These are phyloP conservation scores for Colletotrichum liriopes DNA, from an alignment of 2,329 filamentous ascomycete species.

Conservation along the genomic window DNA sequence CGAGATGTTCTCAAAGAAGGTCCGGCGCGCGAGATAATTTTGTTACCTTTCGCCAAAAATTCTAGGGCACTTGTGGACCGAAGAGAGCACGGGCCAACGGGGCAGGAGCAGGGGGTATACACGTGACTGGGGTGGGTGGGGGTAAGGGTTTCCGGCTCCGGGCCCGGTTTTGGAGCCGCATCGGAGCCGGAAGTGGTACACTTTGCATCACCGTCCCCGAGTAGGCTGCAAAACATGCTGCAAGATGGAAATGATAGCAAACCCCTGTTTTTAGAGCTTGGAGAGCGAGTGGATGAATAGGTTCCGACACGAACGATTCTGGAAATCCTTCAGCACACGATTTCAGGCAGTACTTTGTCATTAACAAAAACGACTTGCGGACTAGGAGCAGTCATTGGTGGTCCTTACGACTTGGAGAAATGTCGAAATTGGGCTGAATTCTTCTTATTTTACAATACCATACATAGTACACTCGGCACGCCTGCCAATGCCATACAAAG, in stretches of 20 bases:
- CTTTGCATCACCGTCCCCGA: neutral
- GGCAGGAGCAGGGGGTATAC: neutral
- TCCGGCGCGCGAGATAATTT: conserved; percentile 15
- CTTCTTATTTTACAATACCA: conserved; percentile 40
- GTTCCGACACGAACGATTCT: neutral
- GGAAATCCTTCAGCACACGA: neutral
- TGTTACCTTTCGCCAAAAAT: conserved; percentile 14
- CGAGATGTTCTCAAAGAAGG: conserved; percentile 53
- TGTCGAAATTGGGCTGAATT: conserved; percentile 22
- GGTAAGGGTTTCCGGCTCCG: no score
- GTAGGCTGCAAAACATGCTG: neutral
- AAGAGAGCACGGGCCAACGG: conserved; percentile 25
- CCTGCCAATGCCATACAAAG: conserved; percentile 16
- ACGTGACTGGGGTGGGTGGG: no score
- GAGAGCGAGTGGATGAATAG: no score
- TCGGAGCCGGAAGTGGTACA: neutral
- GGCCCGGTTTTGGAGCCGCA: neutral
- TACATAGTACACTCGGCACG: conserved; percentile 35
- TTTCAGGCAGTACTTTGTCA: neutral
- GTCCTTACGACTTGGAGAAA: neutral
- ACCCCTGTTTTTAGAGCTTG: neutral
- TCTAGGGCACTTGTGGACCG: conserved; percentile 31
- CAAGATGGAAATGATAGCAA: neutral
- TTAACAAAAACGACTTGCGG: neutral
- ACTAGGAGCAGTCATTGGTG: neutral